phyloP scores from a whole-genome alignment of 2,329 filamentous ascomycete species.

The Dissoconium aciculare region DNA sequence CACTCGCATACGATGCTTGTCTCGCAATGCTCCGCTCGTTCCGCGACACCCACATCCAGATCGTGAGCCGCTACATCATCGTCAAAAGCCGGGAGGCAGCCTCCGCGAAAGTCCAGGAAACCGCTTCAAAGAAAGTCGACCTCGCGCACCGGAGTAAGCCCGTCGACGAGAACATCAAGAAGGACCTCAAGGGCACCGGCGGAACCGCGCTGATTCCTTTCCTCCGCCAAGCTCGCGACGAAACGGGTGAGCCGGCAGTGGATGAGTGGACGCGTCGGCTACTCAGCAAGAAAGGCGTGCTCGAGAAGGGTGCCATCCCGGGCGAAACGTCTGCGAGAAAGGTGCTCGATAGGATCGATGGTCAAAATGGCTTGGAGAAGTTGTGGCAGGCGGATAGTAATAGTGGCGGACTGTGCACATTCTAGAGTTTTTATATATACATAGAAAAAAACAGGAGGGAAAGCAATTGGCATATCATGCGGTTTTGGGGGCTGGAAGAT shows the following conservation, averaged over 20 bases:
- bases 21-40: slow-evolving; percentile 63
- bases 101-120: slow-evolving; percentile 29
- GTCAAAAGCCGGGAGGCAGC: slow-evolving; percentile 61
- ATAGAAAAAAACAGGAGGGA: too few species aligned
- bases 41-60: slow-evolving; percentile 88
- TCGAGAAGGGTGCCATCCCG: too few species aligned
- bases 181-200: slow-evolving; percentile 72
- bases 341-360: too few species aligned
- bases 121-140: slow-evolving; percentile 23
- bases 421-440: too few species aligned
- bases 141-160: slow-evolving; percentile 21
- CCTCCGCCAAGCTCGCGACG: slow-evolving; percentile 87
- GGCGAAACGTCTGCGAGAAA: too few species aligned
- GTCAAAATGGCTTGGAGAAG: too few species aligned
- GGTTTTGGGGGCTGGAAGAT: too few species aligned
- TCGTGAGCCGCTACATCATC: slow-evolving; percentile 92
- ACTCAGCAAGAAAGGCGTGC: slow-evolving; percentile 34
- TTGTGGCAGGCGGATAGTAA: too few species aligned
- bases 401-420: too few species aligned
- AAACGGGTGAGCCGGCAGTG: slow-evolving; percentile 85
- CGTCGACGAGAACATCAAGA: slow-evolving; percentile 30
- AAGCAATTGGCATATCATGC: too few species aligned
- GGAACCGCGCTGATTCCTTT: slow-evolving; percentile 91
- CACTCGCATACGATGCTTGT: slow-evolving; percentile 78
- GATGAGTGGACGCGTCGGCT: slow-evolving; percentile 47